These are phyloP conservation scores for Cryphonectria naterciae DNA, from an alignment of 2,329 filamentous ascomycete genomes.

Conservation along the genomic window DNA sequence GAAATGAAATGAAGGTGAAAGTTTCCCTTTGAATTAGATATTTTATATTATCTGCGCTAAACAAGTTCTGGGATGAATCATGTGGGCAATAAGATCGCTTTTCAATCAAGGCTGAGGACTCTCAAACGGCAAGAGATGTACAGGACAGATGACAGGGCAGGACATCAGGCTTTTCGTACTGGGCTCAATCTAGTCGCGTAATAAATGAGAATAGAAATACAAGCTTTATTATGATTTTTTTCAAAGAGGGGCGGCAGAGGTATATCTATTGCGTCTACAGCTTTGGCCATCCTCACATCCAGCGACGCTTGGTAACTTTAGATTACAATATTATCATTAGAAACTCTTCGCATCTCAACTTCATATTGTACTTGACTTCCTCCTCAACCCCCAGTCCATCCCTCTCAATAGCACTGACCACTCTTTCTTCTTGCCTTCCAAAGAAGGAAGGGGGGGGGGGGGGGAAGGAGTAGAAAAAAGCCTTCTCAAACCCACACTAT, in stretches of 20 bases:
- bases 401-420: not conserved
- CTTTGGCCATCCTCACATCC: not conserved
- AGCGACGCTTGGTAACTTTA: not conserved
- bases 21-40: not conserved
- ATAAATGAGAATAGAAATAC: not conserved
- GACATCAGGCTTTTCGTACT: not conserved
- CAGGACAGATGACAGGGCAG: too few relatives aligned
- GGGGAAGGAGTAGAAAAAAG: not conserved
- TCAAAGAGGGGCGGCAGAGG: not conserved
- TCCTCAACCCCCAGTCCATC: not conserved
- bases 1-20: not conserved
- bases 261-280: not conserved
- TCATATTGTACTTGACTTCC: too few relatives aligned
- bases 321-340: not conserved
- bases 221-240: not conserved
- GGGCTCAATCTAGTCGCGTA: not conserved
- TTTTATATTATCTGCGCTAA: too few relatives aligned
- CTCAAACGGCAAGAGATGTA: not conserved
- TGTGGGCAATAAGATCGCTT: not conserved
- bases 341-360: not conserved
- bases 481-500: not conserved
- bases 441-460: too few relatives aligned
- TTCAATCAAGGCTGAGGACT: not conserved
- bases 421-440: not conserved
- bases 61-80: not conserved